Conservation (phyloP, 345 rosid genomes). For the Salix dunnii region DNA sequence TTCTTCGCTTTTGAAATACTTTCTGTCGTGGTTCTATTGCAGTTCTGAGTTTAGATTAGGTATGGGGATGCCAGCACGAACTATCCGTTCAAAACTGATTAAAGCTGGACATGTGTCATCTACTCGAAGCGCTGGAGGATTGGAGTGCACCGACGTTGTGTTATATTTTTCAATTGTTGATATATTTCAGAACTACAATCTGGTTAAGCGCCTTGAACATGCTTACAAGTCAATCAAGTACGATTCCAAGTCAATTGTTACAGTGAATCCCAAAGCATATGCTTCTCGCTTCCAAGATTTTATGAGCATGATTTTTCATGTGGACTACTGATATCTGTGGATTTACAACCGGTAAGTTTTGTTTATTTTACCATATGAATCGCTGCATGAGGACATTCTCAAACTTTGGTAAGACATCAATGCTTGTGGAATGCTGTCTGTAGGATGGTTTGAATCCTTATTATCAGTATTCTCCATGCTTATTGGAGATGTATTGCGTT, state of each 20-base stretch:
- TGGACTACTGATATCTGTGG: constrained; percentile 20
- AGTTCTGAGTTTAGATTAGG: constrained; percentile 35
- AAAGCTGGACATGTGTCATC: constrained; percentile 15
- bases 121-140: neutral
- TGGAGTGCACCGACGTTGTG: constrained; percentile 34
- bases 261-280: constrained; percentile 48
- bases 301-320: constrained; percentile 37
- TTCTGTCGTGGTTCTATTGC: constrained; percentile 9
- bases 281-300: constrained; percentile 52
- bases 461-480: neutral
- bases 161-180: constrained; percentile 48
- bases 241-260: constrained; percentile 48
- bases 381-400: too few species aligned
- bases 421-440: too few species aligned
- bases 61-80: constrained; percentile 42
- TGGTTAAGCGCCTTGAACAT: constrained; percentile 51
- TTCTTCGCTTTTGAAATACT: neutral
- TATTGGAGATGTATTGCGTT: neutral
- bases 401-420: too few species aligned
- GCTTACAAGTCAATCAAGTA: constrained; percentile 49
- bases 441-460: too few species aligned
- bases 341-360: constrained; percentile 3
- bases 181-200: constrained; percentile 39
- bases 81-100: constrained; percentile 24
- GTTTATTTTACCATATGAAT: neutral